phyloP scores from a whole-genome alignment of 371 early-diverging fungal genomes.

The Gilbertella persicaria region DNA sequence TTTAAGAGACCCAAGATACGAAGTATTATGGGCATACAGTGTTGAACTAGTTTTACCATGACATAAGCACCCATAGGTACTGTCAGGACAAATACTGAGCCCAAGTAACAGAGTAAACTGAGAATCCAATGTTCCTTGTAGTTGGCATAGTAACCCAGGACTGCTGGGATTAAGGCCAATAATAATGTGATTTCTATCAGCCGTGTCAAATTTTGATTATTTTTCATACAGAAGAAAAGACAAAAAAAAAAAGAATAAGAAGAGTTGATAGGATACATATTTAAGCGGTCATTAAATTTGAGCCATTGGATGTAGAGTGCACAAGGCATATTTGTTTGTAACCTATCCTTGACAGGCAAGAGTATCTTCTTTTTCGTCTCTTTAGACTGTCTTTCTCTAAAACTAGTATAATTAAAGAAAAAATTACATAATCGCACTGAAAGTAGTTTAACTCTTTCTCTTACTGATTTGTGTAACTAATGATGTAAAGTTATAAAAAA shows the following conservation, averaged over 20 bases:
- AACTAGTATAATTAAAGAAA: too few relatives aligned
- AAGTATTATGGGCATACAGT: conserved; percentile 28
- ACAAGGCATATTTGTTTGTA: too few relatives aligned
- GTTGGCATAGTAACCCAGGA: conserved; percentile 24
- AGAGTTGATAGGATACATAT: too few relatives aligned
- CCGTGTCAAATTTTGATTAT: conserved; percentile 8
- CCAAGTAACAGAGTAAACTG: conserved; percentile 24
- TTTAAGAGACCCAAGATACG: conserved; percentile 18
- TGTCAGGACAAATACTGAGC: conserved; percentile 22
- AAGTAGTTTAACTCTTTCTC: too few relatives aligned
- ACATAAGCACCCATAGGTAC: conserved; percentile 28
- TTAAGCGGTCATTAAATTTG: too few relatives aligned
- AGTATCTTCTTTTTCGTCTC: too few relatives aligned
- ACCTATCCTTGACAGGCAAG: too few relatives aligned
- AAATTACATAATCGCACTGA: too few relatives aligned
- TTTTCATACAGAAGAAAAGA: conserved; percentile 5
- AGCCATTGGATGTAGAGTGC: too few relatives aligned
- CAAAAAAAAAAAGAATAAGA: neutral
- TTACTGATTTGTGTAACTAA: too few relatives aligned
- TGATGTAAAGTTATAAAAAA: too few relatives aligned
- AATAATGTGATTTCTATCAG: conserved; percentile 22
- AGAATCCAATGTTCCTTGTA: conserved; percentile 21
- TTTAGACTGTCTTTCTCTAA: too few relatives aligned
- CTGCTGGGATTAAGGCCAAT: conserved; percentile 22
- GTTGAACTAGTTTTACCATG: conserved; percentile 31